Evolutionary conservation across 495 filamentous ascomycete genomes (phyloP), one percentile per base, ranked within the genome.

Genomic region (Extremus antarcticus): DNA sequence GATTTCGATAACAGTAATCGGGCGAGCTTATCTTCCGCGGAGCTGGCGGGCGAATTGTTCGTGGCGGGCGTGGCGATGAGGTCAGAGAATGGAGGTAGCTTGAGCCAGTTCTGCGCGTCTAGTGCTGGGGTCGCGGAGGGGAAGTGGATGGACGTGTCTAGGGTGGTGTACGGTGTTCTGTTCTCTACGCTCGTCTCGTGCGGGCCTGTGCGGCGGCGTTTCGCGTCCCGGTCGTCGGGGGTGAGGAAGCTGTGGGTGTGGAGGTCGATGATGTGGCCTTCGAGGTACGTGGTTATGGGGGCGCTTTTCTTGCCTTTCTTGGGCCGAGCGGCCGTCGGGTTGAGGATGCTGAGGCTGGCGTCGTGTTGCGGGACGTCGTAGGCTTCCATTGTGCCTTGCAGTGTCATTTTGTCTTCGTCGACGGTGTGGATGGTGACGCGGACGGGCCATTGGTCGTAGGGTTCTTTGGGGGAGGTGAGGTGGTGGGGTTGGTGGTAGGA

Each of bases 201-300:
- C 2, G 23, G 41, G 4, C 16, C 21, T 11, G 20, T 39, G 13
- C 40, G 11, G 21, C 19, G 52, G 46, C 40, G 48, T 47, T 43
- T 23, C 8, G 13, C 35, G 22, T n/a, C 10, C 7, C 16, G 38
- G 2, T 16, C n/a, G 17, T 23, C 19, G 63, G 83, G 80, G 29
- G 85, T 88, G 58, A 83, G 78, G 17, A 88, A 71, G 17, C 77
- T 83, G 63, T 86, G 77, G 11, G 69, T 77, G 62, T 76, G 78
- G 65, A 88, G 85, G 67, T 88, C 85, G 56, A 88, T 79, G 51
- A 88, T 85, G 64, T 88, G 84, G 47, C 85, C 85, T 71, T 88
- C 84, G 17, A 88, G 71, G 61, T 83, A 88, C 1, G 85, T 88
- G 21, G 79, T 78, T 47, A 88, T 87, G 50, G 79, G 79, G 10